These are phyloP conservation scores for Apiosordaria backusii DNA, from an alignment of 495 filamentous ascomycete genomes.

Conservation along the genomic window DNA sequence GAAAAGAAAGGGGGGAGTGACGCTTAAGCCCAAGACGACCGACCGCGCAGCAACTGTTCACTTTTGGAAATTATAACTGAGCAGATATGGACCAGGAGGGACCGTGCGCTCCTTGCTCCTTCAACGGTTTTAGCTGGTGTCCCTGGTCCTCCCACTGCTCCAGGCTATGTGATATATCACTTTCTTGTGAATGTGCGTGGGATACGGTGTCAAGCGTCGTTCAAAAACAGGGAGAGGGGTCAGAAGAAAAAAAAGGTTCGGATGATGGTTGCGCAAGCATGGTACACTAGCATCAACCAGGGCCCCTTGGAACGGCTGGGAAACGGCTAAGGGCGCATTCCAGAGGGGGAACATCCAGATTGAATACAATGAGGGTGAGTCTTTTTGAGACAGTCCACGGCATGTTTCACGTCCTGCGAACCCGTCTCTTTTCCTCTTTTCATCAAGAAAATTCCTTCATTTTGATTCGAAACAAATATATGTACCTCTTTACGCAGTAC, in stretches of 20 bases:
- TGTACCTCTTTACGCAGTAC: no score
- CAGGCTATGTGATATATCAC: neutral
- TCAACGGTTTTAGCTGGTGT: neutral
- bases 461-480: no score
- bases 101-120: neutral
- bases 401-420: no score
- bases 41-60: neutral
- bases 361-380: no score
- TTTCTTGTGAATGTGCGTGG: neutral
- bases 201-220: neutral
- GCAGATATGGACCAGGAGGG: neutral
- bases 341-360: no score
- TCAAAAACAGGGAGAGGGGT: neutral
- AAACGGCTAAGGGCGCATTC: neutral
- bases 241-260: constrained; percentile 1
- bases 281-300: neutral
- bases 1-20: neutral
- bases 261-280: constrained; percentile 6
- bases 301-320: neutral
- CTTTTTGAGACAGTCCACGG: no score
- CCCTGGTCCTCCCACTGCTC: neutral
- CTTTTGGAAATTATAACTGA: neutral
- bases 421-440: no score
- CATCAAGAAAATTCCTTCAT: no score
- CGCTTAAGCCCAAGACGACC: no score